Percentiles rank a stretch among this genome's conserved stretches.
Conservation (phyloP, 306 rosid genomes). For the Pachyrhizus erosus region DNA sequence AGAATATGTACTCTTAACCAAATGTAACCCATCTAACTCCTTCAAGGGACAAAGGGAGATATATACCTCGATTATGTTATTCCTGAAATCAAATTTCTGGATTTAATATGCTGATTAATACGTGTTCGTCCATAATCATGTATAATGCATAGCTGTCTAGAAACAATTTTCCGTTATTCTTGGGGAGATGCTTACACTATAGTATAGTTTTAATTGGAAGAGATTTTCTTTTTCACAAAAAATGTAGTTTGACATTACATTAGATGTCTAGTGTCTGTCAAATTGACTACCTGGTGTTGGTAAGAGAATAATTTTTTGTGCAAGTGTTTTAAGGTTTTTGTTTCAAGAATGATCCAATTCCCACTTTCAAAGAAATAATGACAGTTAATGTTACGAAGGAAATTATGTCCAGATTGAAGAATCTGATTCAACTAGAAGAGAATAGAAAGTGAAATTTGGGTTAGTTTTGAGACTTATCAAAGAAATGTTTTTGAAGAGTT, state of each 20-base stretch:
- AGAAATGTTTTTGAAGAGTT: background rate
- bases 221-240: background rate
- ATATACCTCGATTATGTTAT: background rate
- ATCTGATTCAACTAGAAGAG: background rate
- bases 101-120: background rate
- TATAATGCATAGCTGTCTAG: background rate
- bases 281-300: background rate
- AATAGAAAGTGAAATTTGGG: background rate
- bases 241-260: background rate
- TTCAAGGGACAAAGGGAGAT: background rate
- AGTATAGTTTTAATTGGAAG: background rate
- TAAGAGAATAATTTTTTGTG: background rate
- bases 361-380: background rate
- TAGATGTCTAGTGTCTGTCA: background rate
- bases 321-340: background rate
- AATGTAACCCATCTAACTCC: background rate
- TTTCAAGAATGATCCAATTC: background rate
- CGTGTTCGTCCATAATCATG: background rate
- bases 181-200: conserved; percentile 13
- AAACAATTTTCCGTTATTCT: background rate
- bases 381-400: background rate
- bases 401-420: background rate
- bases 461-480: background rate
- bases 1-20: background rate
- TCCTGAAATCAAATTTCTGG: background rate